Base-by-base conservation (phyloP, 805 yeast genomes). In the Wickerhamiella lipophila region DNA sequence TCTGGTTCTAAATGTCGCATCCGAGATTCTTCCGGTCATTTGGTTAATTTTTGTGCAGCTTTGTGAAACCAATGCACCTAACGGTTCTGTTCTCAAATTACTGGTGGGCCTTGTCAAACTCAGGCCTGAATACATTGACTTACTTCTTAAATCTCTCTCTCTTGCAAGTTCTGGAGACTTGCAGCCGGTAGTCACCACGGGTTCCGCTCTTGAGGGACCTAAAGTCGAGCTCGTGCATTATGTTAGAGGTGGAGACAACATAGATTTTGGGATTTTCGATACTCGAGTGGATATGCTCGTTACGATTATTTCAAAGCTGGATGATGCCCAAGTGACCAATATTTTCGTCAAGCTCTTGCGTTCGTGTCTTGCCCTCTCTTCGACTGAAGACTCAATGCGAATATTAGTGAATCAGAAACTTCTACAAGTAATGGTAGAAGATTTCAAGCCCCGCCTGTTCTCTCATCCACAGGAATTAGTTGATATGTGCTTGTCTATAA, bases 391-490 rank as follows among this genome's bases (percentile, higher is more conserved):
- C 15, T 18, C 30, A 2, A 19, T 44, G 26, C 13, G 4, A 13
- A 5, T 44, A 6, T 21, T 44, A 7, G 18, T 44, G 3, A 13
- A 25, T 57, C 65, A 85, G 51, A 74, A 80, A 51, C 58, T 85
- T 9, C 62, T 88, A 46, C 92, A 86, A 58, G 63, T 66, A 27
- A 64, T 84, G 29, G 76, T 79, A 21, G 72, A 72, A 3, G 68
- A 69, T 13, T 78, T 81, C 58, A 81, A 76, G 52, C 76, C 78
- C 7, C 70, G 69, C 41, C 59, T 81, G 23, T 71, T 79, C 6
- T 68, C 68, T 34, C 71, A 79, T 1, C 79, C 87, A 0, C 63
- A 64, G 2, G 83, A 79, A 42, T 69, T 82, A 41, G 63, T 85
- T 15, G 69, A 65, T 6, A 66, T 78, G 15, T 65, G 78, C 2